Evolutionary conservation across 2,329 filamentous ascomycete species (phyloP), one percentile per base, ranked within the genome.

Genomic region (Dendrostoma leiphaemia): DNA sequence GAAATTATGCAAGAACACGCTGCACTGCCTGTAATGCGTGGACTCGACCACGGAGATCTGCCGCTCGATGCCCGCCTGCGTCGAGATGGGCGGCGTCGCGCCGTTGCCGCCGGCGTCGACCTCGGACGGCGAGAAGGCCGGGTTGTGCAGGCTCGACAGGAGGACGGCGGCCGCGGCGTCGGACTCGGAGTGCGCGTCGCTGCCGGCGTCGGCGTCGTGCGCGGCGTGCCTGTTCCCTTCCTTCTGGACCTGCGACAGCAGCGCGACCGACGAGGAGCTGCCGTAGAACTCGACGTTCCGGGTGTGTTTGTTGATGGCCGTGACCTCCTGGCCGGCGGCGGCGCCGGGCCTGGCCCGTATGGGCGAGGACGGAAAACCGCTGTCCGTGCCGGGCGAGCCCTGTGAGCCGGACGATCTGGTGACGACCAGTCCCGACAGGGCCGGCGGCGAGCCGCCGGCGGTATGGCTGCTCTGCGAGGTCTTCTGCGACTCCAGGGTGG

Each of bases 281-380:
- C 76, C 75, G 54, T 78, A 75, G 34, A 76, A 78, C 57, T 78
- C 75, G 29, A 76, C 69, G 50, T 69, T 71, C 26, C 70, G 71
- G 1, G 74, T 79, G 41, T 76, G 73, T 10, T 66, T 66, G 53
- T 77, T 77, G 34, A 76, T 64, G 26, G 74, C 74, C 4, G 68
- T 70, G 37, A 77, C 67, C 49, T 76, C 74, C 21, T 73, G 62
- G 13, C 67, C 46, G 59, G 67, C 19, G 55, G 62, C 63, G 8
- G 67, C 68, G 1, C 61, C 56, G 0, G 62, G 61, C n/a, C 63
- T 62, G 3, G 64, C 62, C 3, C 56, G 62, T 46, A 52, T 58
- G 1, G 65, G 62, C 10, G 53, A 59, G 13, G 61, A 28, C 31
- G 26, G 23, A 54, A 54, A 38, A 62, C 61, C 28, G 51, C 53